phyloP scores from a whole-genome alignment of 148 eudicot species.

The Fallopia convolvulus region DNA sequence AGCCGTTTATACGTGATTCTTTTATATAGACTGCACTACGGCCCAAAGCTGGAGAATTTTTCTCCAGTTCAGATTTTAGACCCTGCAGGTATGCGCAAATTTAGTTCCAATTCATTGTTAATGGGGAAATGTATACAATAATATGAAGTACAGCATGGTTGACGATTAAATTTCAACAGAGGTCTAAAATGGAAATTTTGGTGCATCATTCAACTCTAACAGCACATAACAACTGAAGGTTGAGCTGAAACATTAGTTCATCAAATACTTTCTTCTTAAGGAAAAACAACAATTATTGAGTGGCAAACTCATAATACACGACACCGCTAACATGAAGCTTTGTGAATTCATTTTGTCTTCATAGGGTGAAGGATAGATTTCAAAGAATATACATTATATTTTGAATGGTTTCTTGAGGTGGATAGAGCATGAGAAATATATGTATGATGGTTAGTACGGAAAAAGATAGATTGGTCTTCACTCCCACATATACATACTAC shows the following conservation, averaged over 20 bases:
- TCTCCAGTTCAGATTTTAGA: conserved; percentile 81
- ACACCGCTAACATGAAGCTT: not conserved
- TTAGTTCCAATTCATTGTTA: not conserved
- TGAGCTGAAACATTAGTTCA: not conserved
- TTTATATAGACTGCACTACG: conserved; percentile 79
- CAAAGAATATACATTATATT: not conserved
- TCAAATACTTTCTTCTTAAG: not conserved
- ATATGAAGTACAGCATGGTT: not conserved
- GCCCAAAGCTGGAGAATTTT: conserved; percentile 79
- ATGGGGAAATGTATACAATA: not conserved
- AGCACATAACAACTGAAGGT: not conserved
- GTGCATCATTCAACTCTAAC: not conserved
- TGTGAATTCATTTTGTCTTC: not conserved
- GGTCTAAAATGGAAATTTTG: not conserved
- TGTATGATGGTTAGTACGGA: not conserved
- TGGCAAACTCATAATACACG: not conserved
- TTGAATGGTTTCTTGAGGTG: not conserved
- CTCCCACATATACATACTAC: not conserved
- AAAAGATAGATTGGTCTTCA: not conserved
- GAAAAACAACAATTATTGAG: not conserved
- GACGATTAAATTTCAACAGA: not conserved
- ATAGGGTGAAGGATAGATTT: not conserved
- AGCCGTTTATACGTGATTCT: conserved; percentile 76
- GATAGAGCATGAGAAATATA: not conserved
- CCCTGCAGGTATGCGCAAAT: conserved; percentile 39